Conservation (phyloP, 2,329 filamentous ascomycete genomes). For the Ramularia collo-cygni region DNA sequence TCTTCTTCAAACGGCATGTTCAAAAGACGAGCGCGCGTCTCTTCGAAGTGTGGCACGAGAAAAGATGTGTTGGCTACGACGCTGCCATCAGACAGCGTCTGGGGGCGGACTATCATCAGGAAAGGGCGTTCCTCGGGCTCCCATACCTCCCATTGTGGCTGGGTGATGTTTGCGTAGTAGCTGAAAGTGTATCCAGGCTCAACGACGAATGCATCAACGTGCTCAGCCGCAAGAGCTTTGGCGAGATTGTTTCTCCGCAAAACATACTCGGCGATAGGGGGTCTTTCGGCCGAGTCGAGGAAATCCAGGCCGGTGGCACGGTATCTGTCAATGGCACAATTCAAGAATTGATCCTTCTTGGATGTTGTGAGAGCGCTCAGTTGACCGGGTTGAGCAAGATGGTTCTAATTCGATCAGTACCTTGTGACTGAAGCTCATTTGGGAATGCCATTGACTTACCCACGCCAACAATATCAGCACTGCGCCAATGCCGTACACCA, state of each 20-base stretch:
- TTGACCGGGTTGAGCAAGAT: too few species aligned
- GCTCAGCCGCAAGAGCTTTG: conserved; percentile 45
- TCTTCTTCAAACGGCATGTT: conserved; percentile 48
- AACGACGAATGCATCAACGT: conserved; percentile 52
- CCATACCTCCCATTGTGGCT: conserved; percentile 58
- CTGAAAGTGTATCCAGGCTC: conserved; percentile 60
- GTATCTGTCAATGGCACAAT: conserved; percentile 50
- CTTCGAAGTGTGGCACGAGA: conserved; percentile 55
- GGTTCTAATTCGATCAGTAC: too few species aligned
- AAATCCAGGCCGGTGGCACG: conserved; percentile 42
- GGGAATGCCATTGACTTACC: too few species aligned
- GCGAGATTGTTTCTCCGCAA: conserved; percentile 52
- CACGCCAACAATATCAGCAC: too few species aligned
- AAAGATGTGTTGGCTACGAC: conserved; percentile 52
- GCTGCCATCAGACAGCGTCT: conserved; percentile 30
- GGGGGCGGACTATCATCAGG: conserved; percentile 53
- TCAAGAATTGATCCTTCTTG: conserved; percentile 31
- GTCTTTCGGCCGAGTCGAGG: conserved; percentile 43
- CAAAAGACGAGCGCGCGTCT: conserved; percentile 52
- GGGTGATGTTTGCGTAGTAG: conserved; percentile 58
- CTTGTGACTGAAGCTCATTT: too few species aligned
- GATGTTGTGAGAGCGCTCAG: too few species aligned
- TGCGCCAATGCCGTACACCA: too few species aligned
- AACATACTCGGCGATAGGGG: conserved; percentile 47
- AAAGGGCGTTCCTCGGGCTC: conserved; percentile 60